Evolutionary conservation across 2,329 filamentous ascomycete genomes (phyloP), one percentile per base, ranked within the genome.

Genomic region (Huntiella decipiens): DNA sequence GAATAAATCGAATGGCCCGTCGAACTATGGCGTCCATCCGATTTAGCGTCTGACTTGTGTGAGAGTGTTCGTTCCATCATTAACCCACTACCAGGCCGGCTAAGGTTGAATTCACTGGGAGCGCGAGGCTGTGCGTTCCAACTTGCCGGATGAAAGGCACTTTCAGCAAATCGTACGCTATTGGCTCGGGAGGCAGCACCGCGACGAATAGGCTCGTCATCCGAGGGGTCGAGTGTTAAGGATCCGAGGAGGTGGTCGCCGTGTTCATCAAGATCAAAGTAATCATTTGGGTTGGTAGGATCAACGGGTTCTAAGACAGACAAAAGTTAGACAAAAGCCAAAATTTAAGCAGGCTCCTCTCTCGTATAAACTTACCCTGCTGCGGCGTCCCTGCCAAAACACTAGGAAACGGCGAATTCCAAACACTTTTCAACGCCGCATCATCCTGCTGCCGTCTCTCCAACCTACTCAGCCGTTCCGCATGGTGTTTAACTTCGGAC

Each of bases 101-200:
- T 67, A 19, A 82, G 80, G 36, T 77, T 75, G 53, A 93, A 80
- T 47, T 96, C 91, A 40, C 82, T 76, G 10, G 84, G 88, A 47
- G 86, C 80, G 38, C 88, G 77, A 49, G 80, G 82, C 52, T 75
- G 77, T 34, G 65, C 64, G 35, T 79, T 79, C 74, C 91, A 92
- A 59, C 86, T 73, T 6, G 74, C 86, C 41, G 84, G 82, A 55
- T 94, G 86, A 54, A 94, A 77, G 11, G 88, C 87, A 57, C 85
- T 94, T 59, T 96, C 88, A 57, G 96, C 91, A 56, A 98, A 98
- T 34, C 91, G 82, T 54, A 98, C 91, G 57, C 91, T 96, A 59
- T 96, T 96, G 41, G 91, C 88, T 54, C 91, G 74, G 13, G 91
- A 98, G 13, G 85, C 81, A 15, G 83, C 84, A 45, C 91, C 84